phyloP scores from a whole-genome alignment of 129 eudicot genomes.

The Artemisia annua region DNA sequence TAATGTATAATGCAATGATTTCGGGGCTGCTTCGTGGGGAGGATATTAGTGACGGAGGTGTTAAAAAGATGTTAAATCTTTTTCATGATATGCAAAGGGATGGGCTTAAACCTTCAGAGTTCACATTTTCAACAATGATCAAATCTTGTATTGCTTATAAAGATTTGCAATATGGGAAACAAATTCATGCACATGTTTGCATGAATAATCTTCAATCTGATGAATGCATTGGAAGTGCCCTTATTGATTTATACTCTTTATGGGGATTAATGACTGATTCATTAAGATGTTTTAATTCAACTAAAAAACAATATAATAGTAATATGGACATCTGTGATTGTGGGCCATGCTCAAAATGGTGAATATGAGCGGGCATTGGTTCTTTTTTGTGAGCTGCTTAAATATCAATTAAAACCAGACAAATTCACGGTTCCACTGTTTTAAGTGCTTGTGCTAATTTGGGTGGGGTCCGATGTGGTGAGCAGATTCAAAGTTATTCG shows the following conservation, averaged over 20 bases:
- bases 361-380: slow-evolving; percentile 35
- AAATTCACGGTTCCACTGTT: slow-evolving; percentile 39
- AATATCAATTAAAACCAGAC: slow-evolving; percentile 36
- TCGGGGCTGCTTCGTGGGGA: no score
- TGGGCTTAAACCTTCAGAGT: no score
- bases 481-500: slow-evolving; percentile 51
- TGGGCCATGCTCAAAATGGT: slow-evolving; percentile 43
- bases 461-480: slow-evolving; percentile 47
- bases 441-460: slow-evolving; percentile 49
- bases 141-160: no score
- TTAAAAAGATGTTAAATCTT: no score
- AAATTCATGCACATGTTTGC: no score
- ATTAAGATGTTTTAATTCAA: slow-evolving; percentile 26
- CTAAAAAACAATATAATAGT: slow-evolving; percentile 39
- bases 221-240: slow-evolving; percentile 43
- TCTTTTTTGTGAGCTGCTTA: slow-evolving; percentile 34
- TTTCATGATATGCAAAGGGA: no score
- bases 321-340: slow-evolving; percentile 50
- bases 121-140: no score
- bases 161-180: no score
- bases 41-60: no score
- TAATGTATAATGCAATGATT: no score
- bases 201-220: no score
- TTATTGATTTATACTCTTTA: slow-evolving; percentile 47
- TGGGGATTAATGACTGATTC: slow-evolving; percentile 31